Base-by-base conservation (phyloP, 2,329 filamentous ascomycete species). In the Ophiognomonia clavigignenti-juglandacearum region DNA sequence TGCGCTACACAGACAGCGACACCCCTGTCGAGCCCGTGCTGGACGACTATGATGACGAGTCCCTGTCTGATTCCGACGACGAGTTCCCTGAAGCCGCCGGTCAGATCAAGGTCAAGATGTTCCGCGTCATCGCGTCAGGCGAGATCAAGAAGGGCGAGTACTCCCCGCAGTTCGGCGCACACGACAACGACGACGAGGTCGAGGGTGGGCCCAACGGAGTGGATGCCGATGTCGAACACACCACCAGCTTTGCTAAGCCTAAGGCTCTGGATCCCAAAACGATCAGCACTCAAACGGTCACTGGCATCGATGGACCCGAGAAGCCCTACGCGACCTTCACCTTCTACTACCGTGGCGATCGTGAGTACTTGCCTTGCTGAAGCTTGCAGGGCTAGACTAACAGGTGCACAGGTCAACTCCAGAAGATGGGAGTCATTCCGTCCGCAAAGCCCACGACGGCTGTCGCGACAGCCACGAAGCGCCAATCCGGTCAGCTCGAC, bases 231-330 rank as follows among this genome's bases (percentile, higher is more conserved):
- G 80, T 96, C 47, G 93, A 97, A 67, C 93, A 98, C 64, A 97
- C 93, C 2, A 97, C 93, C 7, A 96, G 91, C 63, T 97, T 97
- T 66, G 92, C 92, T 9, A 95, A 96, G 69, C 92, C 91, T 13
- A 97, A 96, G 75, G 86, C 89, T 2, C 75, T 96, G 44, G 95
- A 97, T 69, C 92, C 92, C 0, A 96, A 96, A 70, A 90, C 89
- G 3, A 98, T 98, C 62, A 97, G 91, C 62, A 98, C 93, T 3
- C 93, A 98, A 69, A 98, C 93, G 0, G 93, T 98, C n/a, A 97
- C 93, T 8, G 93, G 92, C 16, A 95, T 97, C 53, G 93, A 98
- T 64, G 88, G 90, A 0, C 90, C 91, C 18, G 92, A 97, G 53
- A 93, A 92, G 67, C 93, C 95, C 4, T 98, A 96, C 68, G 93